Evolutionary conservation across 2,329 filamentous ascomycete genomes (phyloP), one percentile per base, ranked within the genome.

Genomic region (Plectosphaerella plurivora): DNA sequence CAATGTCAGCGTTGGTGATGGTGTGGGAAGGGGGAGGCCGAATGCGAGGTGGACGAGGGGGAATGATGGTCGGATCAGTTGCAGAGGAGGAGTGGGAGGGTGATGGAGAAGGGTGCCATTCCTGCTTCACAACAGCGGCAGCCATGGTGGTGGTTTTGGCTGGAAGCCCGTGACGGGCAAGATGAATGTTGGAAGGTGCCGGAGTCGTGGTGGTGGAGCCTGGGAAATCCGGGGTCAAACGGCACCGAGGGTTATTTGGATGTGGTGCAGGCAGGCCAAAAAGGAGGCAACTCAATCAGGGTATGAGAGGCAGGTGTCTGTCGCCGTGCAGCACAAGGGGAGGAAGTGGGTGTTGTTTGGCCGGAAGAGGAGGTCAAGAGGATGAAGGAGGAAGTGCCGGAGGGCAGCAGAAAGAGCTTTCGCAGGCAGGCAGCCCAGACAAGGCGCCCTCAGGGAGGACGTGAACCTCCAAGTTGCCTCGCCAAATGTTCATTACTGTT

Each of bases 121-220:
- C 55, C 2, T 51, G 16, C 37, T 57, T 57, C 24, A 57, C 48
- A 44, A 45, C 20, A n/a, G 52, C 46, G 41, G 46, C 53, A 41
- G 53, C 42, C 51, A 50, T 55, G 15, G 53, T 50, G 50, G 53
- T 51, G 15, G 36, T 20, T 16, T 8, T 36, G n/a, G 39, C 14
- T 24, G 28, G 15, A 47, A 20, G 15, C n/a, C 35, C 11, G 22
- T 22, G 8, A 7, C 11, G 7, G 15, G 35, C 11, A 37, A 37
- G 35, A n/a, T 20, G n/a, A 44, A 44, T 16, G 41, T 4, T 6
- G 36, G 20, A 49, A 28, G 45, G 16, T 47, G 20, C 35, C 42
- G 14, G 33, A 39, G 15, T 20, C 6, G 7, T 20, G 22, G 15
- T 11, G 16, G 15, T 9, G 12, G 18, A 7, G 11, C 20, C 18